Base-by-base conservation (phyloP, 345 rosid genomes). In the Trapa incisa region DNA sequence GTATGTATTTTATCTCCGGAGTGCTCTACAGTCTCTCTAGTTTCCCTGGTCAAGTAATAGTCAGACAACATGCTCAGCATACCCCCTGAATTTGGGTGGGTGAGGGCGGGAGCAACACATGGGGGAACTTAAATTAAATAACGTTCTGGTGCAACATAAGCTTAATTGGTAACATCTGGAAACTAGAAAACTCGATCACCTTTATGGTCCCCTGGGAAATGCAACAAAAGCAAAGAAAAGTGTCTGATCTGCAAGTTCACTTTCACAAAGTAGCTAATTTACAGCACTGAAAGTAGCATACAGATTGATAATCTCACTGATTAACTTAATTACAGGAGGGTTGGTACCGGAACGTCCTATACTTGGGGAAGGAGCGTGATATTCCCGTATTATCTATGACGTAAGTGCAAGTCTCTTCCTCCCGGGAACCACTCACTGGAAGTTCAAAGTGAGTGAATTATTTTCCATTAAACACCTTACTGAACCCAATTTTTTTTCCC, bases 311-410 rank as follows among this genome's bases (percentile, higher is more conserved):
- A 47, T 37, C 13, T 16, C 17, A 29, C 45, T 65, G 12, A 69
- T 22, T 38, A 12, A 12, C 70, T 68, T 68, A 60, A 6, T 3
- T 77, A 80, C 96, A 91, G 96, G 62, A n/a, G 17, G 83, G 87
- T 22, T 81, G 95, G 95, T 94, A 94, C 77, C 78, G 68, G 54
- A 85, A 84, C 35, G 86, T 89, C 10, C 81, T 91, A 64, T 86
- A 75, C 87, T 50, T 94, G 75, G 97, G 96, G 60, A 84, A 80
- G 81, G 83, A 87, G 73, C 14, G 52, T 0, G 80, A 68, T 67
- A 66, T 89, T 42, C 89, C 99, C 22, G 75, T 94, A 58, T 74
- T 94, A 60, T 85, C 99, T 41, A 91, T 89, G 88, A 91, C 96
- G 97, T 86, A 79, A 1, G 89, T 60, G 32, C 37, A 47, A 47